Base-by-base conservation (phyloP, 331 rosid genomes). In the Dryas integrifolia region DNA sequence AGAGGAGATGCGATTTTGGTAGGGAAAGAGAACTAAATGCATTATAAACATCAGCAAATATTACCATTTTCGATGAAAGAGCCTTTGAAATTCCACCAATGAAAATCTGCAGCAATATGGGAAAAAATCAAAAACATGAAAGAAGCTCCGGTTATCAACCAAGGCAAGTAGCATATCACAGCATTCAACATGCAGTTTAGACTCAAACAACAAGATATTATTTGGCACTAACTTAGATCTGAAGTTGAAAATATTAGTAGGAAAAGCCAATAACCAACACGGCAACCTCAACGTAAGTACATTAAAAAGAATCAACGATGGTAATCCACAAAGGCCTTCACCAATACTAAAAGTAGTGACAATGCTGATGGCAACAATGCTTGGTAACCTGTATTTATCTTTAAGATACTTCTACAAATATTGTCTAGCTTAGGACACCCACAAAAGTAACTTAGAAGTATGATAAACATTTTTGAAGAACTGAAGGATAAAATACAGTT, bases 51-150 rank as follows among this genome's bases (percentile, higher is more conserved):
- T 10, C 44, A 35, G 52, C 55, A 60, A 64, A 62, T 62, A 78
- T 79, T 86, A 95, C 99, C 99, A 90, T 89, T 58, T 87, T 72
- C 7, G 96, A 82, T 55, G 99, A 88, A 75, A 95, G 76, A 76
- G 71, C 76, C 74, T 76, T 85, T 74, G 99, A 87, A 79, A 95
- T 81, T 79, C 99, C 99, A 82, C 98, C 98, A 79, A 95, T 67
- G 77, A 92, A 88, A 76, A 95, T 85, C 99, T 92, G 92, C 76
- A 72, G 46, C 52, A 82, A 85, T n/a, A 79, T 58, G 66, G 71
- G 67, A 76, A 9, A 30, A 59, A 50, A 66, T 47, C 46, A 77
- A 47, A 46, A 39, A 69, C 0, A 16, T 43, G 4, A 38, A 40
- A 5, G 46, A 60, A 10, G 44, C 63, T 12, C 61, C 44, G 3